These are phyloP conservation scores for Phlebiopsis flavidoalba DNA, from an alignment of 768 basidiomycete species.

Conservation along the genomic window DNA sequence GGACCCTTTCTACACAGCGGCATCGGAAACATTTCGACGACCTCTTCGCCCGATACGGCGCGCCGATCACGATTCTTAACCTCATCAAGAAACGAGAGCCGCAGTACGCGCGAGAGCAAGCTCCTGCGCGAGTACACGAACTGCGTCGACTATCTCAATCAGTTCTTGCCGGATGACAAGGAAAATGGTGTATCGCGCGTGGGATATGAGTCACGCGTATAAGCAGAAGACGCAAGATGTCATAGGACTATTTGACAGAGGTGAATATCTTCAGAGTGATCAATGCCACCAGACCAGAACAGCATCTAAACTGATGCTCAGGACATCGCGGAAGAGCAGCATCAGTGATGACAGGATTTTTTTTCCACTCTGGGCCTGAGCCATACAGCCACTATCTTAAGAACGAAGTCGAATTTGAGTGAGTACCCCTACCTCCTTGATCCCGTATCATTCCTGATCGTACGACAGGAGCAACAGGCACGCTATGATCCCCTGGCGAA, in stretches of 20 bases:
- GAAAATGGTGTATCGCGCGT: conserved; percentile 89
- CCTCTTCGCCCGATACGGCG: conserved; percentile 84
- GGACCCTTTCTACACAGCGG: conserved; percentile 93
- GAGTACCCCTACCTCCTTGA: conserved; percentile 9
- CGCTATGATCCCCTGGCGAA: conserved; percentile 47
- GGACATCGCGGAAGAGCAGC: conserved; percentile 90
- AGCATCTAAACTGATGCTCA: conserved; percentile 24
- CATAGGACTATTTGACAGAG: conserved; percentile 66
- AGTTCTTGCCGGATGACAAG: conserved; percentile 83
- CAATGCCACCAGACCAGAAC: not conserved
- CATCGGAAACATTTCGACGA: conserved; percentile 91
- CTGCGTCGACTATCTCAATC: conserved; percentile 90
- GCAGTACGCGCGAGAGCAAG: conserved; percentile 82
- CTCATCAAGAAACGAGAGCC: conserved; percentile 85
- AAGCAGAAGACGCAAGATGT: conserved; percentile 98
- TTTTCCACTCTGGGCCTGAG: conserved; percentile 93
- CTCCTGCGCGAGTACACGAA: conserved; percentile 86
- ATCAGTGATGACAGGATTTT: conserved; percentile 80
- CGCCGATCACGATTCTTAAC: conserved; percentile 87
- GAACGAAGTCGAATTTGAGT: conserved; percentile 37
- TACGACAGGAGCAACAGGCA: conserved; percentile 22
- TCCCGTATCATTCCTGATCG: not conserved
- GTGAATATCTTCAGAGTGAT: not conserved
- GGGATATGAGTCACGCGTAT: conserved; percentile 95
- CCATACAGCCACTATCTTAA: conserved; percentile 69